phyloP scores from a whole-genome alignment of 2,329 filamentous ascomycete species.

The Amauroascus niger region DNA sequence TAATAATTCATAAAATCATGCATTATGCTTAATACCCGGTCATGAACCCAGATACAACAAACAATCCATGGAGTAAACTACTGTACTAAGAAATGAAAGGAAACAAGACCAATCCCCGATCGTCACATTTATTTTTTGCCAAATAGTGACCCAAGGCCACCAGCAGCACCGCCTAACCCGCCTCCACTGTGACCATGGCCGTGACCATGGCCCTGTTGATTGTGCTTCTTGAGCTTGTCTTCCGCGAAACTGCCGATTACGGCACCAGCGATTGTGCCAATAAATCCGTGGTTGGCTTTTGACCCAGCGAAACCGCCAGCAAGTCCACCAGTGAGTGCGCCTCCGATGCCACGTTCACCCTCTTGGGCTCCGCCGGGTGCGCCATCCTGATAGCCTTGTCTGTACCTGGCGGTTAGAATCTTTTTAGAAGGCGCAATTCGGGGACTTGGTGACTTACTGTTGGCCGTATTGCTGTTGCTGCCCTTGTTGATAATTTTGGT shows the following conservation, averaged over 20 bases:
- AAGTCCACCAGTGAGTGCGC: conserved; percentile 39
- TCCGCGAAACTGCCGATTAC: conserved; percentile 39
- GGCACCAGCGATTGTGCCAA: conserved; percentile 41
- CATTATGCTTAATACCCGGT: neutral
- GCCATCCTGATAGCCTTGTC: conserved; percentile 10
- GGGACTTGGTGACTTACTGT: neutral
- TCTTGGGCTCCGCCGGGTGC: conserved; percentile 34
- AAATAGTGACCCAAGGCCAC: conserved; percentile 10
- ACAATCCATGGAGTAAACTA: neutral
- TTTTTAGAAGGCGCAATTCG: neutral
- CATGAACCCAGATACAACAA: neutral
- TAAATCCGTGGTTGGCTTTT: conserved; percentile 41
- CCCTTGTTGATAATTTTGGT: conserved; percentile 15
- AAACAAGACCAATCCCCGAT: neutral
- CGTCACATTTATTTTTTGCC: conserved; percentile 9
- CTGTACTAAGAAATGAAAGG: neutral
- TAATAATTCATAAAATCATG: neutral
- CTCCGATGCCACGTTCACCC: conserved; percentile 39
- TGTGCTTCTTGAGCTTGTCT: conserved; percentile 38
- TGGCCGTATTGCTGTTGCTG: conserved; percentile 18
- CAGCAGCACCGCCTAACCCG: conserved; percentile 14
- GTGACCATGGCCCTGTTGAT: conserved; percentile 19
- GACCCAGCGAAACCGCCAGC: conserved; percentile 40
- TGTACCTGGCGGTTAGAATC: neutral
- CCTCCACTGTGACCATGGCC: conserved; percentile 16